Evolutionary conservation across 2,329 filamentous ascomycete genomes (phyloP).

Genomic region (Diaporthe destruens): DNA sequence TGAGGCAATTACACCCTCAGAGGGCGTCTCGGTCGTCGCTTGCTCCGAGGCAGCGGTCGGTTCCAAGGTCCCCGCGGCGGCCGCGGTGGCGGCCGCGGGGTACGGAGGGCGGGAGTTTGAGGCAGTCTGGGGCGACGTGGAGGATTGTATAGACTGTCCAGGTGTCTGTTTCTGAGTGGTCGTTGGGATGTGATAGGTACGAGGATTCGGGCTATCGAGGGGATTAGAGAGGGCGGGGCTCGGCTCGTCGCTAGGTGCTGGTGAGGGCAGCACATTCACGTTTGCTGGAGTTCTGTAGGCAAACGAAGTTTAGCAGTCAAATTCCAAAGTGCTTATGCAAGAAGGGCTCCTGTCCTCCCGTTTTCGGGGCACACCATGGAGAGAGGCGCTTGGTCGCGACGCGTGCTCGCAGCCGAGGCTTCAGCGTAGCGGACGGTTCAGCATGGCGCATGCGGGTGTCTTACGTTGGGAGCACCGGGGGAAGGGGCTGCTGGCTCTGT

Average conservation of each 20-base stretch:
- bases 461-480: constrained; percentile 23
- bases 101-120: background rate
- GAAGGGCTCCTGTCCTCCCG: background rate
- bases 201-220: constrained; percentile 51
- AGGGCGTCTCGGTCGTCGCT: background rate
- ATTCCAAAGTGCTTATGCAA: background rate
- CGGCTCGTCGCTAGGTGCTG: constrained; percentile 72
- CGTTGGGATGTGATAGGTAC: constrained; percentile 46
- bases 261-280: constrained; percentile 66
- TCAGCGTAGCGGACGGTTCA: background rate
- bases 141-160: background rate
- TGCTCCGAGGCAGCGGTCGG: constrained; percentile 2
- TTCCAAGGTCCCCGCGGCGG: background rate
- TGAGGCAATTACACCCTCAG: background rate
- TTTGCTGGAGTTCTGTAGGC: constrained; percentile 42
- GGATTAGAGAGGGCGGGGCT: constrained; percentile 58
- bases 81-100: background rate
- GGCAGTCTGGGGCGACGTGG: background rate
- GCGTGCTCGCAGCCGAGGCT: background rate
- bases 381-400: background rate
- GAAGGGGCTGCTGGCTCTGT: background rate
- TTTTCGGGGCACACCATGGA: background rate
- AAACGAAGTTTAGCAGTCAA: constrained; percentile 20
- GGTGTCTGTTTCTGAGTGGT: constrained; percentile 28
- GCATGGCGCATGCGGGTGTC: background rate